These are phyloP conservation scores for Meira miltonrushii DNA, from an alignment of 1,284 basidiomycete genomes.

Conservation along the genomic window DNA sequence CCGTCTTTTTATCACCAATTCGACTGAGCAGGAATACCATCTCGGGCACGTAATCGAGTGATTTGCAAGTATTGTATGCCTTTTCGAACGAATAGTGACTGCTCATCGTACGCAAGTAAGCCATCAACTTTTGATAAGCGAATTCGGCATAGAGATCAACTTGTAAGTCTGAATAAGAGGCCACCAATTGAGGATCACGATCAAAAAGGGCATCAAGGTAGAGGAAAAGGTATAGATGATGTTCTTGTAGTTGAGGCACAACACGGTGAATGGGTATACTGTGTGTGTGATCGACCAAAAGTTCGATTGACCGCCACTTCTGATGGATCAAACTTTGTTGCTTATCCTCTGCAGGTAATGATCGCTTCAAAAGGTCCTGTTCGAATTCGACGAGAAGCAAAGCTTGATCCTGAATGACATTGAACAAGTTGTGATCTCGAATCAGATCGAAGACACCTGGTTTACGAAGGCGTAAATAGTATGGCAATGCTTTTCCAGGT, in stretches of 20 bases:
- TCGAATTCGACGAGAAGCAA: constrained; percentile 89
- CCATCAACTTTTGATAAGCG: constrained; percentile 71
- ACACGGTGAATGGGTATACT: constrained; percentile 87
- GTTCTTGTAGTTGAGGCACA: constrained; percentile 73
- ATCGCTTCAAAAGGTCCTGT: constrained; percentile 56
- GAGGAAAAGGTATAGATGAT: constrained; percentile 78
- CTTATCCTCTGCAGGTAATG: constrained; percentile 12
- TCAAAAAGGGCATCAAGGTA: constrained; percentile 88
- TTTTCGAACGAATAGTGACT: constrained; percentile 85
- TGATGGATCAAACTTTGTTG: constrained; percentile 11
- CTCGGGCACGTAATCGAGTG: constrained; percentile 81
- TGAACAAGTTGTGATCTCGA: constrained; percentile 86
- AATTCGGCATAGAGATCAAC: constrained; percentile 88
- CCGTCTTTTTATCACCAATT: constrained; percentile 95
- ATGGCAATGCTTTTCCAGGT: constrained; percentile 87
- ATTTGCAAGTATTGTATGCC: constrained; percentile 80
- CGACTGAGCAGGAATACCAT: constrained; percentile 96
- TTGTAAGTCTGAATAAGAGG: constrained; percentile 78
- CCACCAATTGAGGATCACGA: constrained; percentile 74
- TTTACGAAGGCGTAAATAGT: constrained; percentile 75
- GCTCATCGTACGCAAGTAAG: constrained; percentile 78
- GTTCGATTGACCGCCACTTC: constrained; percentile 67
- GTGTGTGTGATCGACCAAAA: constrained; percentile 90
- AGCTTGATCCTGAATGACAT: constrained; percentile 88
- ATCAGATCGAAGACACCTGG: constrained; percentile 93